Evolutionary conservation across 768 basidiomycete genomes (phyloP), one percentile per base, ranked within the genome.

Genomic region (Mycena rebaudengoi): DNA sequence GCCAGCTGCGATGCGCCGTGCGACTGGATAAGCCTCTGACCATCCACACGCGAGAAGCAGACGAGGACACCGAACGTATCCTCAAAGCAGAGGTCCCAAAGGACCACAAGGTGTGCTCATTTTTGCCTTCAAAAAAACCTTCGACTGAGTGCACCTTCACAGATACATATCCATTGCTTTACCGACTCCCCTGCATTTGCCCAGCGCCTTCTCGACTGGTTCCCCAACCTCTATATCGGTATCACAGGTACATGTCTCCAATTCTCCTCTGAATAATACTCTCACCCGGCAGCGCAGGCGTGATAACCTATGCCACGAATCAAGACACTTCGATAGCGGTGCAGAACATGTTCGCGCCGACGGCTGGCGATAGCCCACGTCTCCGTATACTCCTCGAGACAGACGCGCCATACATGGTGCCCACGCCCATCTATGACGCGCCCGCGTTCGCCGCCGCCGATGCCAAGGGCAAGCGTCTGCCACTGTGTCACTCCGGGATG

Each of bases 111-210:
- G 92, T 91, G 26, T 1, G 81, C n/a, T n/a, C n/a, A n/a, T n/a
- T n/a, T n/a, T n/a, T n/a, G n/a, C n/a, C n/a, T n/a, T n/a, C n/a
- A n/a, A n/a, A n/a, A n/a, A n/a, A n/a, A n/a, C n/a, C n/a, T n/a
- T n/a, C n/a, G n/a, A n/a, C n/a, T n/a, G n/a, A n/a, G n/a, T n/a
- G n/a, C n/a, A n/a, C n/a, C n/a, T 20, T n/a, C 30, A n/a, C 62
- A 92, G 89, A 89, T 96, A 28, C 94, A 96, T 69, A 82, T 96
- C 5, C 95, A 96, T 67, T 96, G 94, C 71, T 96, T 92, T 75
- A 95, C 94, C 2, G 94, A 95, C 73, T 81, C 89, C 0, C 92
- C 92, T 0, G 88, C 80, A 20, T 90, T 95, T 66, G 94, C 90
- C 0, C 80, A 80, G 37, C 83, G 89, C 4, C 80, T 96, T 16